Base-by-base conservation (phyloP, 2,329 filamentous ascomycete genomes). In the Botrytis deweyae region DNA sequence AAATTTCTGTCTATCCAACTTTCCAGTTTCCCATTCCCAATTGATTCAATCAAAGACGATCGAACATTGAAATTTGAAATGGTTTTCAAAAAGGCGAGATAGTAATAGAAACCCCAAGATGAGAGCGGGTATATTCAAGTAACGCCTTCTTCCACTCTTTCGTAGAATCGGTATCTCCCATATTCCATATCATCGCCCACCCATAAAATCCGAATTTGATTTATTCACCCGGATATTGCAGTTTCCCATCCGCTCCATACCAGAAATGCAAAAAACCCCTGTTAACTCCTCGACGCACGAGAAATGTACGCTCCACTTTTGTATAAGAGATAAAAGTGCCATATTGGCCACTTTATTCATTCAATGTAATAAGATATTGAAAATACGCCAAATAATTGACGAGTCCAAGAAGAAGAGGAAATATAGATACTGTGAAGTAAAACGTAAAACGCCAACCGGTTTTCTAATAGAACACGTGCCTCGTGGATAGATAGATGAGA, bases 241-340 rank as follows among this genome's bases (percentile, higher is more conserved):
- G 36, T 68, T 40, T 38, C 49, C 46, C 12, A 42, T 58, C 65
- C 36, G 40, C 49, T 55, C 46, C 65, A 68, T 58, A 33, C 65
- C 65, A 68, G 46, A 68, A 68, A 68, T 68, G 65, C 49, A 68
- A 58, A 55, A 58, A 42, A 25, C 1, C 52, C 46, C 46, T 38
- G 52, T 68, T 55, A 68, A 65, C 62, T 65, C 65, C 49, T 49
- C 25, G 40, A 55, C 65, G 65, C 65, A 68, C 65, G 36, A 55
- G 65, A 68, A 68, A 55, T 29, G 65, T 68, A 68, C 65, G 65
- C 52, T 68, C 18, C 49, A 68, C 65, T 68, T 68, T 68, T 42
- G 46, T 55, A 42, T 55, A 40, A 67, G 20, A 44, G 42, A 67
- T 12, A 67, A 4, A 38, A 67, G 44, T 38, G 44, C 22, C 22